These are phyloP conservation scores for Aegilops sharonensis DNA, from an alignment of 176 grass and related monocot species.

Conservation along the genomic window DNA sequence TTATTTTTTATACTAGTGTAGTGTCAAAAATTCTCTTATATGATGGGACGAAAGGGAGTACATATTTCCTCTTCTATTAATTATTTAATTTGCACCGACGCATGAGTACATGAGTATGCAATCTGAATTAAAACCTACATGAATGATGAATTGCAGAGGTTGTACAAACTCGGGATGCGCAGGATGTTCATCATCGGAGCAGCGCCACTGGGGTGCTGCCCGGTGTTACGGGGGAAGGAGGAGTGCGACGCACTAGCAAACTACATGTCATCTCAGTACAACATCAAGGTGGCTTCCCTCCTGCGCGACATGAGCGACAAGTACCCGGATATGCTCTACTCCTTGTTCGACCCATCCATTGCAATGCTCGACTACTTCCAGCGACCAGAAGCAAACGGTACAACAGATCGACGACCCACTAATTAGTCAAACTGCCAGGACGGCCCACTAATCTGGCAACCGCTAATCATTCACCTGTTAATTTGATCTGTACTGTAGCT, in stretches of 20 bases:
- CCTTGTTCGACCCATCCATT: conserved; percentile 41
- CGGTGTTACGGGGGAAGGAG: conserved; percentile 42
- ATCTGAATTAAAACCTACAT: not conserved
- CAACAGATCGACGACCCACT: not conserved
- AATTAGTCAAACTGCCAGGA: no score
- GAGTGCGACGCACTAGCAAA: conserved; percentile 54
- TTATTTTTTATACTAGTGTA: no score
- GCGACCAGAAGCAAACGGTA: conserved; percentile 47
- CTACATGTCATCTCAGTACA: conserved; percentile 42
- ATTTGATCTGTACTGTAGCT: conserved; percentile 15
- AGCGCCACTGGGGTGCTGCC: conserved; percentile 56
- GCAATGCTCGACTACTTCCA: conserved; percentile 43
- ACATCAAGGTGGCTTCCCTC: conserved; percentile 37
- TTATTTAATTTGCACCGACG: no score
- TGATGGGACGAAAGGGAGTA: not conserved
- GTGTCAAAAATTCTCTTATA: no score
- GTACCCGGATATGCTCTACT: conserved; percentile 46
- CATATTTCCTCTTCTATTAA: not conserved
- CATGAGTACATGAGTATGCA: no score
- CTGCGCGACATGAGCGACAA: conserved; percentile 23
- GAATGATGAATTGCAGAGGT: conserved; percentile 30
- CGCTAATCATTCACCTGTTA: no score
- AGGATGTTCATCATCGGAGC: conserved; percentile 50
- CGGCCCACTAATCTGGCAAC: no score
- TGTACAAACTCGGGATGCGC: conserved; percentile 62